Evolutionary conservation across 2,329 filamentous ascomycete genomes (phyloP).

Genomic region (Nigrograna mackinnonii): DNA sequence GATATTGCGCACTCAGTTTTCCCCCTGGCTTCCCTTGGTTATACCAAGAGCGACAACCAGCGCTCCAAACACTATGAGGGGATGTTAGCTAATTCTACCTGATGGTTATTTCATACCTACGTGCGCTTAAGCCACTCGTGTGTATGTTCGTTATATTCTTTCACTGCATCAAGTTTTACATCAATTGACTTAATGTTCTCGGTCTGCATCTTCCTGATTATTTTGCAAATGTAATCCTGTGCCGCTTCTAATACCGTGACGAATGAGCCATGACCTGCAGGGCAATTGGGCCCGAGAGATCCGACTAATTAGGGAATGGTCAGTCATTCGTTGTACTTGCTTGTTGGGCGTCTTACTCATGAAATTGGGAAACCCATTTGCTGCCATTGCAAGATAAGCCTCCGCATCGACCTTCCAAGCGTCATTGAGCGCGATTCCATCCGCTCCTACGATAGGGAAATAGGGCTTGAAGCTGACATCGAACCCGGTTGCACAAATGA

Average conservation of each 20-base stretch:
- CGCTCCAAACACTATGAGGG: not conserved
- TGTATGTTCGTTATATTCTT: not conserved
- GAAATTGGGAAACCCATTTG: not conserved
- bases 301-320: too few species aligned
- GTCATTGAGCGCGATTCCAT: not conserved
- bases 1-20: not conserved
- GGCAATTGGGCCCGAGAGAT: not conserved
- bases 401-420: not conserved
- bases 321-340: too few species aligned
- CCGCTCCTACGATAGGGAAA: not conserved
- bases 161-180: not conserved
- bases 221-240: not conserved
- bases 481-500: constrained; percentile 44
- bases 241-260: not conserved
- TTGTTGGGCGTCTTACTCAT: not conserved
- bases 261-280: not conserved
- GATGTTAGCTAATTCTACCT: too few species aligned
- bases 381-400: not conserved
- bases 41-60: not conserved
- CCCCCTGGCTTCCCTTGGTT: not conserved
- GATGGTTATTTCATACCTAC: not conserved
- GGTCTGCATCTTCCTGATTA: not conserved
- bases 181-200: not conserved
- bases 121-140: not conserved
- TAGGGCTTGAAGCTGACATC: constrained; percentile 16